Conservation (phyloP, 768 basidiomycete species). For the Tulasnella sp. region DNA sequence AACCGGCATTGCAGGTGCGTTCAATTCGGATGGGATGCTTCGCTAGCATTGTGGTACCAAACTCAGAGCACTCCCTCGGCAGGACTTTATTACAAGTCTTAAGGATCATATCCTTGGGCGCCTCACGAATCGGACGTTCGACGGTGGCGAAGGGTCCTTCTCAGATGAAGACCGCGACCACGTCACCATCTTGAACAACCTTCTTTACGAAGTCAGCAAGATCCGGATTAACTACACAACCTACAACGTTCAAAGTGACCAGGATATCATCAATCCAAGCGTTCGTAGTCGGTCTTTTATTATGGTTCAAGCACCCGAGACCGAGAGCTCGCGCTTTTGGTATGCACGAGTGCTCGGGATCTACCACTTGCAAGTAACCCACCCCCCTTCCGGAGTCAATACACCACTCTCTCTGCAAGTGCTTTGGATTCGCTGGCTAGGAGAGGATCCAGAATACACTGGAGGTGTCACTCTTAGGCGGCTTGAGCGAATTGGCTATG, state of each 20-base stretch:
- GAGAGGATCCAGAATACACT: too few relatives aligned
- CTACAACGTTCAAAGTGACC: slow-evolving; percentile 13
- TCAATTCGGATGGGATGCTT: too few relatives aligned
- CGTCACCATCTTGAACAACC: background rate
- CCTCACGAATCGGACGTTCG: background rate
- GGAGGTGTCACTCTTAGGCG: too few relatives aligned
- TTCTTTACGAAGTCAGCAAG: background rate
- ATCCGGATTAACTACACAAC: slow-evolving; percentile 26
- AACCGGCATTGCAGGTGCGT: background rate
- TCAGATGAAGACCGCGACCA: background rate
- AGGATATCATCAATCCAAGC: slow-evolving; percentile 11
- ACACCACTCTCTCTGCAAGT: too few relatives aligned
- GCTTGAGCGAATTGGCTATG: too few relatives aligned
- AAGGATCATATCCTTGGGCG: slow-evolving; percentile 4
- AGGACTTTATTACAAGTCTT: background rate
- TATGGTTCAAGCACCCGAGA: background rate
- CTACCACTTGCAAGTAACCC: too few relatives aligned
- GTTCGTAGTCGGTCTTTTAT: background rate
- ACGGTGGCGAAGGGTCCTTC: background rate
- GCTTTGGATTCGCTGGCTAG: too few relatives aligned
- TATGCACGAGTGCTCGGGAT: slow-evolving; percentile 30
- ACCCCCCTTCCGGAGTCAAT: too few relatives aligned
- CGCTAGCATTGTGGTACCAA: too few relatives aligned
- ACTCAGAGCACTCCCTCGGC: too few relatives aligned
- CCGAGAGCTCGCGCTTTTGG: slow-evolving; percentile 27